Percentiles rank a stretch among this genome's conserved stretches.
phyloP scores from a whole-genome alignment of 2,329 filamentous ascomycete species.

The Calonectria ilicicola region DNA sequence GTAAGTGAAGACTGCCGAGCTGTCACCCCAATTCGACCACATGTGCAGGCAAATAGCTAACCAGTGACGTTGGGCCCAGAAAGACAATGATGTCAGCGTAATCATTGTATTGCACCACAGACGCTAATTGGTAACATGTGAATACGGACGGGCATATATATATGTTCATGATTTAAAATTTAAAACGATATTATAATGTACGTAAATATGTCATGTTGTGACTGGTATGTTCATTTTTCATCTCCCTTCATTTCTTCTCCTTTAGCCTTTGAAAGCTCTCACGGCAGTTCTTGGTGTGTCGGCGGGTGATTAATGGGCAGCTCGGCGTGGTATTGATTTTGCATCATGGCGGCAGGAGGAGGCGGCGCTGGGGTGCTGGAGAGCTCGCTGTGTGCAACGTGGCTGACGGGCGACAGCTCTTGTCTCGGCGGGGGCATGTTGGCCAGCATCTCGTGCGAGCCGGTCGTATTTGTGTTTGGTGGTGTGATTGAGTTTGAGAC shows the following conservation, averaged over 20 bases:
- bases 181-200: no score
- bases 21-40: constrained; percentile 5
- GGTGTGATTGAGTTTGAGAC: neutral
- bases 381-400: neutral
- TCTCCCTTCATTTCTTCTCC: neutral
- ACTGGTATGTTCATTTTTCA: neutral
- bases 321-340: neutral
- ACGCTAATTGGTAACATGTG: neutral
- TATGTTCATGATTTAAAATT: no score
- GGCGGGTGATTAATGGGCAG: neutral
- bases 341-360: neutral
- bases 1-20: neutral
- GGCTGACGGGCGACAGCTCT: neutral
- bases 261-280: neutral
- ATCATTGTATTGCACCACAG: neutral
- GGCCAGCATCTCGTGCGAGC: constrained; percentile 15
- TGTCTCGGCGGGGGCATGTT: constrained; percentile 4
- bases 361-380: neutral
- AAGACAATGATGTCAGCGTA: neutral
- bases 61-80: neutral
- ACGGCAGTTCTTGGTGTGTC: constrained; percentile 3
- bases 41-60: neutral
- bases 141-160: no score
- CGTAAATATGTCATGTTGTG: neutral
- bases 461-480: neutral